Evolutionary conservation across 495 filamentous ascomycete species (phyloP).

Genomic region (Hypoxylon perforatum): DNA sequence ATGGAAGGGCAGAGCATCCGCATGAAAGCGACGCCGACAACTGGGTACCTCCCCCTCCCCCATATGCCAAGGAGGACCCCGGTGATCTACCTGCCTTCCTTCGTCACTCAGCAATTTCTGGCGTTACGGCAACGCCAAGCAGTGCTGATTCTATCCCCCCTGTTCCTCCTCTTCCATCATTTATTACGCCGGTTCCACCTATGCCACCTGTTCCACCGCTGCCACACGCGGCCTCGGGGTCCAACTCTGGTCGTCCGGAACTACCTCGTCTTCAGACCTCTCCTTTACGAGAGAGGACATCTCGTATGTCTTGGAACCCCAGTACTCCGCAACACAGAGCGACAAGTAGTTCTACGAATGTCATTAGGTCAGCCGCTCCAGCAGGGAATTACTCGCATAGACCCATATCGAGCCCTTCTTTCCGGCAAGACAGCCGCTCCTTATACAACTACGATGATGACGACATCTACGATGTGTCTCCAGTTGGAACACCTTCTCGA

Average conservation of each 20-base stretch:
- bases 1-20: constrained; percentile 75
- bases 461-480: constrained; percentile 68
- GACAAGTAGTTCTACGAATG: constrained; percentile 9
- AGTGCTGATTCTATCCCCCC: constrained; percentile 42
- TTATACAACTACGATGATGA: constrained; percentile 42
- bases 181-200: constrained; percentile 36
- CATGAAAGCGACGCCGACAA: constrained; percentile 92
- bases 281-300: constrained; percentile 13
- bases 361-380: constrained; percentile 24
- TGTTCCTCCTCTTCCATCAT: constrained; percentile 44
- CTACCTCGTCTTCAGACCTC: constrained; percentile 43
- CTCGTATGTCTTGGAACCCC: constrained; percentile 36
- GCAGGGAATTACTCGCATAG: constrained; percentile 27
- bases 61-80: constrained; percentile 79
- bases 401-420: constrained; percentile 36
- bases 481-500: constrained; percentile 56
- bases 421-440: constrained; percentile 22
- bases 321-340: constrained; percentile 15
- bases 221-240: constrained; percentile 16
- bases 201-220: constrained; percentile 36
- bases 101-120: constrained; percentile 48
- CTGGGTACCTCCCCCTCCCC: constrained; percentile 93
- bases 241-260: constrained; percentile 37
- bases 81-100: constrained; percentile 61
- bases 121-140: constrained; percentile 6